These are phyloP conservation scores for Gloeopeniophorella convolvens DNA, from an alignment of 768 basidiomycete genomes.

Conservation along the genomic window DNA sequence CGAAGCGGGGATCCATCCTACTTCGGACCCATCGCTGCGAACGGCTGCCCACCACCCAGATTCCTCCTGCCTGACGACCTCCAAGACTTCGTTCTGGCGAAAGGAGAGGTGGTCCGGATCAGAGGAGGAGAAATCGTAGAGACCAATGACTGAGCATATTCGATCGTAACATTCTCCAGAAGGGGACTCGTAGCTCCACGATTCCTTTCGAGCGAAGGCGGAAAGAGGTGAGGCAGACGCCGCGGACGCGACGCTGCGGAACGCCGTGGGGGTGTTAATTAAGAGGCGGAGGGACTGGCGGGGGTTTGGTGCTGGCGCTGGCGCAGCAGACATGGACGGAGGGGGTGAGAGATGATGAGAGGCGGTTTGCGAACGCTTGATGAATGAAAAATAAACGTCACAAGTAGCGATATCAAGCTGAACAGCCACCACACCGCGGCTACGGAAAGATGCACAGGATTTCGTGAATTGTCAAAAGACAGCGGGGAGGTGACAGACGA, in stretches of 20 bases:
- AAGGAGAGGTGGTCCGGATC: conserved; percentile 61
- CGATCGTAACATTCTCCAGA: conserved; percentile 28
- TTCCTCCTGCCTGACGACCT: conserved; percentile 59
- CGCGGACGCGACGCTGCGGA: not conserved
- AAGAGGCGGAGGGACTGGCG: conserved; percentile 14
- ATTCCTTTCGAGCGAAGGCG: not conserved
- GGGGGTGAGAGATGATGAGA: not conserved
- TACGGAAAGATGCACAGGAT: not conserved
- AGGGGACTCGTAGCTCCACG: conserved; percentile 22
- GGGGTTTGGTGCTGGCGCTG: not conserved
- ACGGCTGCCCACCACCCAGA: conserved; percentile 83
- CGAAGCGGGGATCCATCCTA: conserved; percentile 75
- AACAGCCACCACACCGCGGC: not conserved
- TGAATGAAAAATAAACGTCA: not conserved
- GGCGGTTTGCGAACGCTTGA: no score
- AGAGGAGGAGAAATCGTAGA: conserved; percentile 59
- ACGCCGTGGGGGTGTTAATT: conserved; percentile 3
- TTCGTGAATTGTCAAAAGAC: not conserved
- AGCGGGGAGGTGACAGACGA: not conserved
- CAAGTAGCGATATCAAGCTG: not conserved
- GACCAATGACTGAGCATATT: conserved; percentile 52
- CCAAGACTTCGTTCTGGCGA: conserved; percentile 57
- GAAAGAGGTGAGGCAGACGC: not conserved
- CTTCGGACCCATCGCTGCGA: conserved; percentile 39
- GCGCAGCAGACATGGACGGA: conserved; percentile 9